These are phyloP conservation scores for Schizonepeta tenuifolia DNA, from an alignment of 257 asterid species.

Conservation along the genomic window DNA sequence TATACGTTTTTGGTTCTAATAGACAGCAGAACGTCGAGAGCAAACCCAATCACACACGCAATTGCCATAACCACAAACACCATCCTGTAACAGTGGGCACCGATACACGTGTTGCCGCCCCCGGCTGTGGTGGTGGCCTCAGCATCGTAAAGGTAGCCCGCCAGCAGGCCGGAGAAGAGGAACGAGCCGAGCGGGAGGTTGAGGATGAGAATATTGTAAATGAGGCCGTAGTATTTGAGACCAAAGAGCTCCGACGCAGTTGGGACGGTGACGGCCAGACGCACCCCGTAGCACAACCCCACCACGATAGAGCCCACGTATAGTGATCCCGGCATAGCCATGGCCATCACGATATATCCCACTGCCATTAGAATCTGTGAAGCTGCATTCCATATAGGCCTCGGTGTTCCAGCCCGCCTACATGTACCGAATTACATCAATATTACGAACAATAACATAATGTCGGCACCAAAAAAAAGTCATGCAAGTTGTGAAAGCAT, in stretches of 20 bases:
- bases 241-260: conserved; percentile 81
- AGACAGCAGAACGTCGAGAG: conserved; percentile 51
- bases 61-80: conserved; percentile 66
- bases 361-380: conserved; percentile 69
- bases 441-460: background rate
- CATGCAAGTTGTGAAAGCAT: background rate
- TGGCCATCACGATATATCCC: conserved; percentile 66
- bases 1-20: conserved; percentile 55
- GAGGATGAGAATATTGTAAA: conserved; percentile 70
- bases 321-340: conserved; percentile 67
- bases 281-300: conserved; percentile 72
- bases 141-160: conserved; percentile 63
- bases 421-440: background rate
- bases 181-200: conserved; percentile 77
- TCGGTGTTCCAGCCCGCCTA: conserved; percentile 65
- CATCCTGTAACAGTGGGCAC: conserved; percentile 70
- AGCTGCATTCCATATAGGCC: conserved; percentile 83
- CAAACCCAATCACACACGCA: conserved; percentile 58
- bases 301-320: conserved; percentile 71
- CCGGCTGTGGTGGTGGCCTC: conserved; percentile 51
- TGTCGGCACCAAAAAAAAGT: background rate
- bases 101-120: conserved; percentile 70
- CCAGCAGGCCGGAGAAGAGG: conserved; percentile 78
- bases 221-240: conserved; percentile 71
- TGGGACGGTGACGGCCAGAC: conserved; percentile 62